A percentile compares a stretch with the other conserved stretches of the same genome.
These are phyloP conservation scores for Furcasterigmium sp. DNA, from an alignment of 2,329 filamentous ascomycete genomes.

Conservation along the genomic window DNA sequence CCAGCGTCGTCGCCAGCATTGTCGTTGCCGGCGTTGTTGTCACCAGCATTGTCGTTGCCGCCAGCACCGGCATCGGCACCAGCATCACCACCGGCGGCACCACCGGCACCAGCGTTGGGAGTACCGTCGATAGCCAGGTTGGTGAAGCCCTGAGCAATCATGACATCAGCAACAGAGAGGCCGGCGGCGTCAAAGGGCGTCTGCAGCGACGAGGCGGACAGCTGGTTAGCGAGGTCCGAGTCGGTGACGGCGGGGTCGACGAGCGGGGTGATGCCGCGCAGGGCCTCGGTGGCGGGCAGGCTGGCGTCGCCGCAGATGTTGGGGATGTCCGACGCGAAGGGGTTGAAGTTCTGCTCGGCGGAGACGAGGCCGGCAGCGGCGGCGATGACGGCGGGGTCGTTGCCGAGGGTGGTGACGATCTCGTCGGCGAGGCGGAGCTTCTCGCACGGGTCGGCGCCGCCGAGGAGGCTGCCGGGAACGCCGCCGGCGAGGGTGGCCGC, in stretches of 20 bases:
- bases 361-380: conserved; percentile 59
- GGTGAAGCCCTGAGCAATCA: conserved; percentile 56
- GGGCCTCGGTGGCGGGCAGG: conserved; percentile 54
- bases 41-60: conserved; percentile 8
- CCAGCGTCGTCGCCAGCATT: conserved; percentile 8
- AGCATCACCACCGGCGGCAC: background rate
- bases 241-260: conserved; percentile 60
- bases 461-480: conserved; percentile 58
- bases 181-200: conserved; percentile 54
- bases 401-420: conserved; percentile 57
- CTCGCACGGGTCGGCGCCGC: conserved; percentile 59
- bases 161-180: conserved; percentile 61
- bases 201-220: conserved; percentile 45
- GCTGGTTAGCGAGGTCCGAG: conserved; percentile 53
- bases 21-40: background rate
- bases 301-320: conserved; percentile 59
- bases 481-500: conserved; percentile 59
- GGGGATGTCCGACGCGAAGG: conserved; percentile 53
- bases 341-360: conserved; percentile 71
- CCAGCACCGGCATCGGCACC: conserved; percentile 3
- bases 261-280: conserved; percentile 62
- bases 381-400: conserved; percentile 51
- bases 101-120: conserved; percentile 24
- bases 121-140: conserved; percentile 49
- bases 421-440: conserved; percentile 62